Evolutionary conservation across 306 rosid species (phyloP).

Genomic region (Prosopis cineraria): DNA sequence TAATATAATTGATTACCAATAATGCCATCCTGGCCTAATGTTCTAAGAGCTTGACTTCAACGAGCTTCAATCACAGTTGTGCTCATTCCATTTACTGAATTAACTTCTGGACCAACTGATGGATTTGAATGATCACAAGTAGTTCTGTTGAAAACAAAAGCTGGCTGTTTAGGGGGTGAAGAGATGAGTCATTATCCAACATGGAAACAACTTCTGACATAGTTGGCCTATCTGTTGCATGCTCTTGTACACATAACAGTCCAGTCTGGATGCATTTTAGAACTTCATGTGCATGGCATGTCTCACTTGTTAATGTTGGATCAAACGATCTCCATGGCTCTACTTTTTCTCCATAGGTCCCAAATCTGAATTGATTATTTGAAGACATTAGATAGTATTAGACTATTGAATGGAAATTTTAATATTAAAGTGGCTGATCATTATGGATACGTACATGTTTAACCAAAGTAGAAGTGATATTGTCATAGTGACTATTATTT

Average conservation of each 20-base stretch:
- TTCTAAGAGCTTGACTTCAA: background rate
- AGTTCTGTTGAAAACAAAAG: background rate
- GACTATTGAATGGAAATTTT: background rate
- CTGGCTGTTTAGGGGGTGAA: background rate
- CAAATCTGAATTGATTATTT: slow-evolving; percentile 58
- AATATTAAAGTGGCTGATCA: background rate
- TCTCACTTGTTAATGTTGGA: slow-evolving; percentile 15
- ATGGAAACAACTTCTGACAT: background rate
- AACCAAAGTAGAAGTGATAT: slow-evolving; percentile 47
- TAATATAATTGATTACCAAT: too few species aligned
- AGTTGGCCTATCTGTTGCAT: background rate
- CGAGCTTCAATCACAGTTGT: background rate
- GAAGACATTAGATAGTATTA: background rate
- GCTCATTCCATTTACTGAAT: background rate
- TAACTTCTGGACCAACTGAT: background rate
- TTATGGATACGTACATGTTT: slow-evolving; percentile 58
- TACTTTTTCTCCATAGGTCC: slow-evolving; percentile 63
- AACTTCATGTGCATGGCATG: background rate
- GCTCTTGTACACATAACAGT: background rate
- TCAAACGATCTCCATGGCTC: slow-evolving; percentile 45
- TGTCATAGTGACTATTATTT: slow-evolving; percentile 44
- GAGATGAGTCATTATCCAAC: background rate
- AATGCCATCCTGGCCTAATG: too few species aligned
- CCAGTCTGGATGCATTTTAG: background rate
- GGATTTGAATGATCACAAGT: background rate